Evolutionary conservation across 371 early-diverging fungal species (phyloP).

Genomic region (Actinomucor elegans): DNA sequence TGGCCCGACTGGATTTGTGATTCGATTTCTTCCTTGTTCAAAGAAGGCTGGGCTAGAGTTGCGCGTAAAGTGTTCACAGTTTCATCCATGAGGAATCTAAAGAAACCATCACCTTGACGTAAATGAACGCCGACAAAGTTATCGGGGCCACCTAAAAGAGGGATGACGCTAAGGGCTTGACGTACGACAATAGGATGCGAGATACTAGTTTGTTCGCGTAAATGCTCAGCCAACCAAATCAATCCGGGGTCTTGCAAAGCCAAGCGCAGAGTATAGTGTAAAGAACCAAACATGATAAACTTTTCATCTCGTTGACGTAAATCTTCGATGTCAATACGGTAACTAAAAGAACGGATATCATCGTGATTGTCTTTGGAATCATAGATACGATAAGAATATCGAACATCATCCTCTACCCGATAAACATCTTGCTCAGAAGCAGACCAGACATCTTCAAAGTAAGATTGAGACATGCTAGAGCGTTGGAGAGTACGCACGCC

Average conservation of each 20-base stretch:
- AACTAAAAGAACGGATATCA: constrained; percentile 19
- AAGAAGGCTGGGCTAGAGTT: constrained; percentile 18
- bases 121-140: constrained; percentile 44
- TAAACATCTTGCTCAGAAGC: constrained; percentile 23
- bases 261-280: constrained; percentile 41
- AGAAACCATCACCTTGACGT: constrained; percentile 48
- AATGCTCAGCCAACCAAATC: constrained; percentile 19
- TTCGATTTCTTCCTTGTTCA: background rate
- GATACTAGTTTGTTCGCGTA: constrained; percentile 30
- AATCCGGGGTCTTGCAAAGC: constrained; percentile 23
- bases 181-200: constrained; percentile 36
- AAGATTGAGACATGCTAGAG: constrained; percentile 26
- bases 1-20: background rate
- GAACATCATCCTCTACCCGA: constrained; percentile 29
- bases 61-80: constrained; percentile 30
- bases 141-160: constrained; percentile 41
- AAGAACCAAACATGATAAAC: constrained; percentile 46
- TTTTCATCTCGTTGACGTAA: constrained; percentile 32
- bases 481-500: constrained; percentile 37
- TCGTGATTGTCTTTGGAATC: constrained; percentile 26
- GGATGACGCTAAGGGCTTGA: constrained; percentile 24
- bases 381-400: constrained; percentile 51
- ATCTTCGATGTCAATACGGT: constrained; percentile 36
- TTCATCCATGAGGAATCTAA: constrained; percentile 23
- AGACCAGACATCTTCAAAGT: constrained; percentile 17